These are phyloP conservation scores for Alisma plantagoaquatica DNA, from an alignment of 106 monocot genomes.

Conservation along the genomic window DNA sequence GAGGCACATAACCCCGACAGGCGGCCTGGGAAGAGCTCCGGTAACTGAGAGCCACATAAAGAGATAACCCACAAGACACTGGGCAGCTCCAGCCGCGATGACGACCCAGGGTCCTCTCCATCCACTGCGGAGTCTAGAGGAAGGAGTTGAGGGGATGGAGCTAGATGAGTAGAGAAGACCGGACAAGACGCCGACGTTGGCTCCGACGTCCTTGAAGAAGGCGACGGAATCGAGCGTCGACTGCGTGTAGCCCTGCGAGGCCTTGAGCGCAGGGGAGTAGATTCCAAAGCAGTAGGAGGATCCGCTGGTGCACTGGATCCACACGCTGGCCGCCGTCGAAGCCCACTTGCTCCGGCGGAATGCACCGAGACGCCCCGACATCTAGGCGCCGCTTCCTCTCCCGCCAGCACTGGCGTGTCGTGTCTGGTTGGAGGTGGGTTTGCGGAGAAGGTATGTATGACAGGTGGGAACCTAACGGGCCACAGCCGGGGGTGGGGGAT, in stretches of 20 bases:
- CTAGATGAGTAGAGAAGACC: constrained; percentile 6
- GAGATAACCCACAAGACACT: constrained; percentile 12
- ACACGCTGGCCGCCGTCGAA: constrained; percentile 19
- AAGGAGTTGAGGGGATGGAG: no score
- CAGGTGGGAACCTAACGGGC: no score
- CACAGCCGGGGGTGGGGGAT: no score
- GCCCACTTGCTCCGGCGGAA: constrained; percentile 13
- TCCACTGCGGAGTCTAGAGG: not conserved
- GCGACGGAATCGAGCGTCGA: no score
- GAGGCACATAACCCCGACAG: constrained; percentile 8
- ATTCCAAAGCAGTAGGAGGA: constrained; percentile 14
- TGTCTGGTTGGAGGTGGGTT: no score
- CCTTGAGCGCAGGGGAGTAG: constrained; percentile 8
- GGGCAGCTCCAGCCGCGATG: constrained; percentile 9
- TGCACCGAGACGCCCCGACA: not conserved
- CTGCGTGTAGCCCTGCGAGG: constrained; percentile 11
- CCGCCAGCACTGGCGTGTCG: no score
- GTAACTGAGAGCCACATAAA: constrained; percentile 13
- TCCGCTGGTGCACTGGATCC: constrained; percentile 29
- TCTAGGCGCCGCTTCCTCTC: no score
- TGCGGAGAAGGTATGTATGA: no score
- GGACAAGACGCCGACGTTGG: constrained; percentile 11
- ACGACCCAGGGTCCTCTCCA: constrained; percentile 6
- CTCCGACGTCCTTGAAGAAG: no score
- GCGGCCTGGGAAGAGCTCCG: not conserved